Evolutionary conservation across 2,329 filamentous ascomycete genomes (phyloP), one percentile per base, ranked within the genome.

Genomic region (Colletotrichum sp.): DNA sequence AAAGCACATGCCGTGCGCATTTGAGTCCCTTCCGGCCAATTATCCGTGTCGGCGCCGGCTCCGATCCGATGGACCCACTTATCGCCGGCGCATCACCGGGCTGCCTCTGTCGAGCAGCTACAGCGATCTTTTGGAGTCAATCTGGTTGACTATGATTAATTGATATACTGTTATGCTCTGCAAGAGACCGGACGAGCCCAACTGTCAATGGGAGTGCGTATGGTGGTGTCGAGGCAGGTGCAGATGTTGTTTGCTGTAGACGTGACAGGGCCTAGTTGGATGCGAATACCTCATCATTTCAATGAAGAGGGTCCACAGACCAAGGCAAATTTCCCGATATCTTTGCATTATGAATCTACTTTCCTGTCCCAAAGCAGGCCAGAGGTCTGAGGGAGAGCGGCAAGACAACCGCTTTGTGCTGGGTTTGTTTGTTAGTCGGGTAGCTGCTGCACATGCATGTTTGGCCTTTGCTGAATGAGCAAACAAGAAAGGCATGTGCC

Each of bases 331-430:
- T 19, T 11, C 16, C 5, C 16, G 36, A 19, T 36, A 39, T 16
- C 5, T 19, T 5, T 39, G 36, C 8, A 19, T 9, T 19, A 7
- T 39, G 0, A 19, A 19, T 39, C 5, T 8, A 4, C 1, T 9
- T 9, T 0, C 4, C 16, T 19, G 15, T 3, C 16, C 36, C 4
- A 44, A 19, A 6, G 15, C 8, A 39, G 36, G 16, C 36, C 36
- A 39, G 2, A 3, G 36, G 15, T 19, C 8, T 1, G 16, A 19
- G 1, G 36, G 5, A 9, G 36, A 39, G 36, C 8, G 5, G 19
- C 39, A n/a, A 44, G 39, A 19, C 19, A 44, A 44, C 39, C 3
- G 39, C 39, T 6, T 44, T 44, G 39, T 44, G 39, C 39, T 3
- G 19, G 8, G 16, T 1, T 44, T 6, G 39, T 44, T 44, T 44